Base-by-base conservation (phyloP, 1,284 basidiomycete species). In the Tilletia setariae region DNA sequence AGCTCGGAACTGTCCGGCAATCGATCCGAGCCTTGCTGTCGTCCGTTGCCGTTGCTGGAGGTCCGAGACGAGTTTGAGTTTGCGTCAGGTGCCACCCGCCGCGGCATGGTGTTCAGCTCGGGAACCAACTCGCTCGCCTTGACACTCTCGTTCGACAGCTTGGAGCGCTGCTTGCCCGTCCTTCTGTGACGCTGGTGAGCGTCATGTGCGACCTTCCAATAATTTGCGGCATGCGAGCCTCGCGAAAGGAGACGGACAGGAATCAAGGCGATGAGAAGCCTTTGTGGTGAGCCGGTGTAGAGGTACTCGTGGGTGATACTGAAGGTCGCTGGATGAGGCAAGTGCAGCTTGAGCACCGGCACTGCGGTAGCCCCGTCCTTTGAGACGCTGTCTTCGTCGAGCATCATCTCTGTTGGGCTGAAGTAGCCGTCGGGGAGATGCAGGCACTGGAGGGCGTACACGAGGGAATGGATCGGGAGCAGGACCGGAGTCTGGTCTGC, bases 251-350 rank as follows among this genome's bases (percentile, higher is more conserved):
- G 35, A 16, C 28, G 28, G 30, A 61, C 28, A 2, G 56, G 56
- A 9, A 61, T 30, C 16, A 61, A 16, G 56, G 16, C 35, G 56
- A 32, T 61, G 56, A 61, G 56, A 4, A 61, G 32, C 28, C 28
- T 25, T 30, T 61, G 56, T n/a, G 56, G 8, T 21, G 56, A 61
- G 30, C 64, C 56, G 6, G 64, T 51, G 56, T 46, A 65, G 40
- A 65, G 30, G 56, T 51, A 65, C 28, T 51, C 56, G 56, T 65
- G 40, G n/a, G 64, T 65, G 44, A 59, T 65, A 7, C 35, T n/a
- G 44, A 65, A 65, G 19, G 64, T 59, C 9, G 42, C 42, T 13
- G 64, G 64, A 32, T 65, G 25, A 23, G 40, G 40, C 6, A 65
- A 21, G 15, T 21, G 28, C 35, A 65, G 21, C 19, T 32, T 43